A percentile compares a stretch with the other conserved stretches of the same genome.
Conservation (phyloP, 164 flowering plant genomes). For the Echeveria elegans region DNA sequence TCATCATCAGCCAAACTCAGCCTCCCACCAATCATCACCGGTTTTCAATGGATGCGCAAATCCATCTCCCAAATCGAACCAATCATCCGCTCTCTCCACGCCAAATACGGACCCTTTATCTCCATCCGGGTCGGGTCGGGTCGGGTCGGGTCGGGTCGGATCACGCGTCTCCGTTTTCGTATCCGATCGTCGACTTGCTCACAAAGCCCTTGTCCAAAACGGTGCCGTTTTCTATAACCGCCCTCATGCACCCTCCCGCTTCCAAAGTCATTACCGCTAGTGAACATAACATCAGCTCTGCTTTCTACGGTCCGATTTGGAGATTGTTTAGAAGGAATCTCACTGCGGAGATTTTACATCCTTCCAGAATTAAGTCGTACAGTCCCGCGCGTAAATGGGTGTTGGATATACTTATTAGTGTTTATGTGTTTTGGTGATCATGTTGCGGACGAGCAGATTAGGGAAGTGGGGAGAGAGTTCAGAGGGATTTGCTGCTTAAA, state of each 20-base stretch:
- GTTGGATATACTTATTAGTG: conserved; percentile 9
- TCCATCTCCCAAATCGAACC: conserved; percentile 11
- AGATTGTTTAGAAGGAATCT: conserved; percentile 1
- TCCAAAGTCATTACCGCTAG: not conserved
- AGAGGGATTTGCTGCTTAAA: not conserved
- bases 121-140: conserved; percentile 10
- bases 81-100: conserved; percentile 9
- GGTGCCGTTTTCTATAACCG: conserved; percentile 12
- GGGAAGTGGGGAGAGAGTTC: conserved; percentile 7
- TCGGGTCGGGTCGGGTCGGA: conserved; percentile 9
- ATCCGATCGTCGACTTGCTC: conserved; percentile 1
- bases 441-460: not conserved
- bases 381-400: conserved; percentile 9
- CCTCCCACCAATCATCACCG: conserved; percentile 12
- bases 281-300: conserved; percentile 9
- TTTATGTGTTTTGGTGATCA: conserved; percentile 7
- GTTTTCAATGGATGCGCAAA: not conserved
- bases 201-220: conserved; percentile 4
- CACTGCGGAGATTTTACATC: conserved; percentile 12
- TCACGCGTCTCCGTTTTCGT: conserved; percentile 10
- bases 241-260: not conserved
- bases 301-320: conserved; percentile 3
- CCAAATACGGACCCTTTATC: conserved; percentile 13
- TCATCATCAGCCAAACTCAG: not conserved
- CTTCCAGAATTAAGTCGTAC: conserved; percentile 4